Base-by-base conservation (phyloP, 129 eudicot genomes). In the Flaveria sonorensis region DNA sequence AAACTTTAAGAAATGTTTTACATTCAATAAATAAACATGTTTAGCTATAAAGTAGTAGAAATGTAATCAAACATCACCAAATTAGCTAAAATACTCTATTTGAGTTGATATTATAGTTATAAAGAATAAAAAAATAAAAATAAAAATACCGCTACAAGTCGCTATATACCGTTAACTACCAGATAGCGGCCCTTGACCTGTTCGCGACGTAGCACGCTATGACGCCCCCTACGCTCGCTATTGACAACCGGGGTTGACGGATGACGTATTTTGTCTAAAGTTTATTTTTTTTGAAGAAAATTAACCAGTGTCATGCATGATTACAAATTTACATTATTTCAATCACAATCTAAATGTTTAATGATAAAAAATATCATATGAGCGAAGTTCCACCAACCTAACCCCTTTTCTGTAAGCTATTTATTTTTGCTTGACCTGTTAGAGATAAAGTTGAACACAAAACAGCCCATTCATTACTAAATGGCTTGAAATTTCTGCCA, bases 361-460 rank as follows among this genome's bases (percentile, higher is more conserved):
- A 62, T 14, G 68, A 40, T 11, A 62, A 62, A 62, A 62, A 61
- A 12, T 61, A 62, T 21, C 4, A 62, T 62, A 28, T 62, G 68
- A 10, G 68, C 10, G 13, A 57, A 21, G 13, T 57, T 14, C 64
- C 3, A 2, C 64, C 14, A 23, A 36, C 40, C 1, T 57, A 7
- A 11, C 8, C n/a, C 3, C 32, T 59, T 59, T 59, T 36, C 40
- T 1, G 36, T 59, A 61, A 26, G 42, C 42, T 61, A 24, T 26
- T 26, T 61, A 4, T 60, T 61, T 21, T 23, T 60, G 40, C 28
- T 12, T 60, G 67, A 24, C 16, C 67, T 13, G 67, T 24, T 60
- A 23, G 36, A 28, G 18, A 36, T 72, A 10, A 24, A 11, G 6
- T 8, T 3, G 1, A 24, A 24, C 12, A 7, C 16, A 64, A 16